A percentile compares a stretch with the other conserved stretches of the same genome.
Conservation (phyloP, 768 basidiomycete species). For the Harrya chromipes region DNA sequence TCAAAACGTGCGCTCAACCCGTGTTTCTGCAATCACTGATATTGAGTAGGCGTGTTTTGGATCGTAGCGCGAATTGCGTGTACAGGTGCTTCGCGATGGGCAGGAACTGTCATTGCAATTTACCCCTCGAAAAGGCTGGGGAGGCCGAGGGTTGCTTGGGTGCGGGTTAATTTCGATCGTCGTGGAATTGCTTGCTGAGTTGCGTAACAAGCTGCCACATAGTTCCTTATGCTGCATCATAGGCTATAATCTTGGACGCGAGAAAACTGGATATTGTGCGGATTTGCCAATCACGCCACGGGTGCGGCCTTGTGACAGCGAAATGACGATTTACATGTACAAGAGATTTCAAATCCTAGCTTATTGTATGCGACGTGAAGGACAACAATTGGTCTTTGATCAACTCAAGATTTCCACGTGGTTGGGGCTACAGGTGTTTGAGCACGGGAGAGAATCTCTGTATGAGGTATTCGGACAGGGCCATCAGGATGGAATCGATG, state of each 20-base stretch:
- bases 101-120: slow-evolving; percentile 50
- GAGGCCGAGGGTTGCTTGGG: slow-evolving; percentile 84
- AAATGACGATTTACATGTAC: not conserved
- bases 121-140: slow-evolving; percentile 76
- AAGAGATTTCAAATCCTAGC: not conserved
- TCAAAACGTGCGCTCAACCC: slow-evolving; percentile 62
- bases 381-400: no score
- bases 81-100: slow-evolving; percentile 55
- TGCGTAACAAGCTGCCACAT: slow-evolving; percentile 53
- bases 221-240: slow-evolving; percentile 41
- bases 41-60: not conserved
- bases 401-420: no score
- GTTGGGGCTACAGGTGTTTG: no score
- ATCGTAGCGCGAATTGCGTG: slow-evolving; percentile 51
- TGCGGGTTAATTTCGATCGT: slow-evolving; percentile 32
- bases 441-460: no score
- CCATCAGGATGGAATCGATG: no score
- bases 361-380: no score
- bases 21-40: not conserved
- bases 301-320: no score
- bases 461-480: no score
- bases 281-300: no score
- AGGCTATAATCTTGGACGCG: not conserved
- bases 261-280: not conserved
- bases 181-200: slow-evolving; percentile 2